Percentiles rank a stretch among this genome's conserved stretches.
phyloP scores from a whole-genome alignment of 2,329 filamentous ascomycete species.

The Fonsecaea nubica region DNA sequence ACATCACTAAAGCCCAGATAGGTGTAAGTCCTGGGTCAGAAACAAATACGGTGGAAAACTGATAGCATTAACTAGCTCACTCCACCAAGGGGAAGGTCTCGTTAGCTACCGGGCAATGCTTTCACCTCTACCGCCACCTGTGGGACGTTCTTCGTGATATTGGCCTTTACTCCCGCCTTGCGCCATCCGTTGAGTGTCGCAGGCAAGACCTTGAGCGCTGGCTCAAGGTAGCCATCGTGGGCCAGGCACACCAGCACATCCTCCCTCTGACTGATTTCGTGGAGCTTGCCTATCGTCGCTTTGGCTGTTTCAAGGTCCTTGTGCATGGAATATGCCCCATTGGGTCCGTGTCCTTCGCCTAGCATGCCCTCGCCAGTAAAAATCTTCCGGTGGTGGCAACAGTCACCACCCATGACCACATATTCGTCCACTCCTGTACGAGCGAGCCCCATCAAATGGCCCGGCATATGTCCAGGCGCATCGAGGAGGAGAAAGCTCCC shows the following conservation, averaged over 20 bases:
- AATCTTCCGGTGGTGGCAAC: slow-evolving; percentile 49
- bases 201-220: neutral
- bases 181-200: neutral
- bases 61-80: neutral
- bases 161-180: neutral
- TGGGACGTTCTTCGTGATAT: neutral
- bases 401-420: slow-evolving; percentile 59
- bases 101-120: neutral
- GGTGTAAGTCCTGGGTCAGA: no score
- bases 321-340: slow-evolving; percentile 35
- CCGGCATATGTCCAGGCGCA: slow-evolving; percentile 43
- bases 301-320: slow-evolving; percentile 38
- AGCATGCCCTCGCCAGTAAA: slow-evolving; percentile 14
- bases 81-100: neutral
- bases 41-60: no score
- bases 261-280: slow-evolving; percentile 24
- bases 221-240: slow-evolving; percentile 16
- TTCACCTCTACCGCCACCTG: neutral
- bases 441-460: slow-evolving; percentile 40
- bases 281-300: slow-evolving; percentile 38
- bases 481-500: slow-evolving; percentile 63
- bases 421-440: slow-evolving; percentile 46
- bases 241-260: slow-evolving; percentile 16
- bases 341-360: slow-evolving; percentile 15
- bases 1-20: no score